phyloP scores from a whole-genome alignment of 129 eudicot genomes.

The Helianthus tuberosus region DNA sequence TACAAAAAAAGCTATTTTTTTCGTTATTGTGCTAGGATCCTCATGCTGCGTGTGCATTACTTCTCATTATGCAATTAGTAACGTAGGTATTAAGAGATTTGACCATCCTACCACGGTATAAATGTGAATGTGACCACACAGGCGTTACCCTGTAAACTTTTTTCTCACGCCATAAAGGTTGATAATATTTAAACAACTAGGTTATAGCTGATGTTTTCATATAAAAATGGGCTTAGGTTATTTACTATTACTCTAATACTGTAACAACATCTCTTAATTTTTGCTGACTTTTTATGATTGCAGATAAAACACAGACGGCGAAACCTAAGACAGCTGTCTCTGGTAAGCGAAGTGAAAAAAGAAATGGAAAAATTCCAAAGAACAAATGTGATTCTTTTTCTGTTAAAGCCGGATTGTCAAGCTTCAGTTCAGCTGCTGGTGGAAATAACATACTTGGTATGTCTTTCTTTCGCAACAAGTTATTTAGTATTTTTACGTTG shows the following conservation, averaged over 20 bases:
- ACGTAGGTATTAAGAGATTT: background rate
- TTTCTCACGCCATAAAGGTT: too few species aligned
- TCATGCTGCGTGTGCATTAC: too few species aligned
- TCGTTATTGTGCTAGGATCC: too few species aligned
- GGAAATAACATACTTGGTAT: conserved; percentile 82
- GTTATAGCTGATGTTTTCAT: background rate
- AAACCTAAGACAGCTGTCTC: conserved; percentile 55
- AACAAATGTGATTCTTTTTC: conserved; percentile 72
- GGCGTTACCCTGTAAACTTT: background rate
- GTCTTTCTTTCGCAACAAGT: background rate
- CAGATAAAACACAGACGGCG: conserved; percentile 54
- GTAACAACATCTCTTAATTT: conserved; percentile 2
- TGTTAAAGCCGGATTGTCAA: conserved; percentile 72
- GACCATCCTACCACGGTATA: background rate
- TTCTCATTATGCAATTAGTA: too few species aligned
- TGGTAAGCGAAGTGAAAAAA: conserved; percentile 85
- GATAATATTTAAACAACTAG: background rate
- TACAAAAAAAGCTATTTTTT: too few species aligned
- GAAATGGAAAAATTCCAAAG: conserved; percentile 69
- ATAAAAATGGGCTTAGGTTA: background rate
- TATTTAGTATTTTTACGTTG: background rate
- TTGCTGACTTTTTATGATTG: background rate
- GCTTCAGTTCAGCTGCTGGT: conserved; percentile 82
- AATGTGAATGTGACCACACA: background rate
- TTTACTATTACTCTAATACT: background rate